A percentile compares a stretch with the other conserved stretches of the same genome.
Evolutionary conservation across 176 grass and related monocot genomes (phyloP).

Genomic region (Secale cereale): DNA sequence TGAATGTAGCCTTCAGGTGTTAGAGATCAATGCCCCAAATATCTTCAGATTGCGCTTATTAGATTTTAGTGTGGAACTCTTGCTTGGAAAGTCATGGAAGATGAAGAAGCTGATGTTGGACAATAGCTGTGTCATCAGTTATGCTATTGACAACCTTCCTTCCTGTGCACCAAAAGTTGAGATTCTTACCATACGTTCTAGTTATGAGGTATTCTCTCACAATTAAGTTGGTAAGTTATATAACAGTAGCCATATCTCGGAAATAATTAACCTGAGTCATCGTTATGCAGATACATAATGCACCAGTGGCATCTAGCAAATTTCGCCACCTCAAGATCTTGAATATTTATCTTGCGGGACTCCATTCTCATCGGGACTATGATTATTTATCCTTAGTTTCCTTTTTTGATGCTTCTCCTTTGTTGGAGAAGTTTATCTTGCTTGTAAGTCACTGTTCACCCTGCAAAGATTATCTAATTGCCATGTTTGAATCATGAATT

Average conservation of each 20-base stretch:
- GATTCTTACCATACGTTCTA: not conserved
- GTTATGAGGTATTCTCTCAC: not conserved
- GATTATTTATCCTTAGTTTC: slow-evolving; percentile 15
- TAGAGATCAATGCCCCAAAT: slow-evolving; percentile 4
- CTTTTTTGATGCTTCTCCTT: slow-evolving; percentile 14
- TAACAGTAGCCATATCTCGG: not conserved
- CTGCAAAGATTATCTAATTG: not conserved
- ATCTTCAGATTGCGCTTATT: not conserved
- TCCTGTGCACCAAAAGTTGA: slow-evolving; percentile 10
- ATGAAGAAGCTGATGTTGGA: not conserved
- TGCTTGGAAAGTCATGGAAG: not conserved
- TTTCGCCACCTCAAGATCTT: slow-evolving; percentile 16
- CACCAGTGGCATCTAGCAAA: not conserved
- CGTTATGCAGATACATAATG: not conserved
- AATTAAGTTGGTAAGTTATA: not conserved
- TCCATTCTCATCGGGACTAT: not conserved
- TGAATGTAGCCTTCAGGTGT: not conserved
- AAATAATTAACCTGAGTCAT: not conserved
- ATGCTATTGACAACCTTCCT: slow-evolving; percentile 3
- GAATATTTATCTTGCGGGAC: not conserved
- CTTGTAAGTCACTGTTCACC: not conserved
- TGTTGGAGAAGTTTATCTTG: not conserved
- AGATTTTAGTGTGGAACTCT: not conserved
- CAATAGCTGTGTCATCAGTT: not conserved
- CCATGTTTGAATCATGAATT: not conserved